Base-by-base conservation (phyloP, 257 asterid species). In the Prunella vulgaris region DNA sequence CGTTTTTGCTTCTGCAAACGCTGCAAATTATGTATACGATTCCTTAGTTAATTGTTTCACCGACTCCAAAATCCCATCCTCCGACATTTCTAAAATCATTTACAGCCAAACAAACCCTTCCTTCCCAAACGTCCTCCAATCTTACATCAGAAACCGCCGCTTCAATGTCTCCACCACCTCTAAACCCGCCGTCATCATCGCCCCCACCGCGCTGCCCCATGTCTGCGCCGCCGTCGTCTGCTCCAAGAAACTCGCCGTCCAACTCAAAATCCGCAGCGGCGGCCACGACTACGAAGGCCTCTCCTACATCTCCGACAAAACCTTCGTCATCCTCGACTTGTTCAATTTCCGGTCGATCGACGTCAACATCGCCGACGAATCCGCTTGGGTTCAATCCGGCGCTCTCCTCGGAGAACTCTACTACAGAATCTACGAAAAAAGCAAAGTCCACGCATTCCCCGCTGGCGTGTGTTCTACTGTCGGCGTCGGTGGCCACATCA, bases 221-320 rank as follows among this genome's bases (percentile, higher is more conserved):
- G 77, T 83, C 66, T 61, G 76, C 70, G 81, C 80, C 76, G 82
- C 85, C 56, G 83, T 81, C 52, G 30, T 78, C 48, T 83, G 87
- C 80, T 68, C 87, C 69, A 79, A 72, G 59, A 60, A 76, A 18
- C 67, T 75, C 17, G 64, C 51, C 28, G 38, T 75, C 68, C 80
- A 79, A 17, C 84, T 86, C 25, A 86, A 76, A 60, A 83, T 82
- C 78, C 87, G 89, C 59, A 83, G 88, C 77, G 92, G 88, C 67
- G 92, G 92, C 64, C 88, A 86, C 28, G 92, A 86, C 65, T 86
- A 76, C 30, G 89, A 86, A 54, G 88, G 92, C 51, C 64, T 75
- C 7, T 86, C 92, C 10, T 84, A 83, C 53, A 85, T 83, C 24
- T 77, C 87, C 56, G 68, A 5, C 54, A 8, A 20, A 60, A 27